A percentile compares a stretch with the other conserved stretches of the same genome.
Evolutionary conservation across 306 rosid species (phyloP).

Genomic region (Malus orientalis): DNA sequence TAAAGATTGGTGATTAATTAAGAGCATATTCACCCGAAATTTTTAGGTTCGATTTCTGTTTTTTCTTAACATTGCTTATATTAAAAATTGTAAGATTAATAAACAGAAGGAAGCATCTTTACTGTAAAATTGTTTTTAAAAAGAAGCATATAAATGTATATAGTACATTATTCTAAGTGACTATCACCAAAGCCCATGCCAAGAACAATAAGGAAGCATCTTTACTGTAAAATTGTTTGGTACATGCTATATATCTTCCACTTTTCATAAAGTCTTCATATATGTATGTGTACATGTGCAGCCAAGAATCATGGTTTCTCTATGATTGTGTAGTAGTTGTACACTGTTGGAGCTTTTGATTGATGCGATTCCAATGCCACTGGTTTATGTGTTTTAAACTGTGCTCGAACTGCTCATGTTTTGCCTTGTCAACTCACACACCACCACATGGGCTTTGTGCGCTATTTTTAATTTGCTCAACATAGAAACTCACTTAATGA

Average conservation of each 20-base stretch:
- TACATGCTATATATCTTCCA: conserved; percentile 16
- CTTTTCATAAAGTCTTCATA: conserved; percentile 23
- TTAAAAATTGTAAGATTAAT: no score
- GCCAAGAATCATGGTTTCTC: conserved; percentile 48
- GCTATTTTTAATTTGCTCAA: neutral
- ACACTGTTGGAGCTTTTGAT: conserved; percentile 16
- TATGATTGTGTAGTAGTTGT: conserved; percentile 19
- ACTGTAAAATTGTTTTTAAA: no score
- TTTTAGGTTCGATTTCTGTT: no score
- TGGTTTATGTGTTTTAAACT: conserved; percentile 31
- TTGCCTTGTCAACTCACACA: conserved; percentile 33
- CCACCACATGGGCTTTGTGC: conserved; percentile 33
- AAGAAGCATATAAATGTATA: neutral
- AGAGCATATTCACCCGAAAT: neutral
- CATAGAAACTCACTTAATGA: no score
- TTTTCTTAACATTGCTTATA: no score
- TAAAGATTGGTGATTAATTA: conserved; percentile 15
- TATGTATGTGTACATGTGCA: conserved; percentile 46
- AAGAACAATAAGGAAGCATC: conserved; percentile 29
- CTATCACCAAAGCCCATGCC: conserved; percentile 16
- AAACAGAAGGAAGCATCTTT: no score
- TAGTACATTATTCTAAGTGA: neutral
- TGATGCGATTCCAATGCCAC: conserved; percentile 39
- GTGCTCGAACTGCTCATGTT: conserved; percentile 16
- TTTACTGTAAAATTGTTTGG: conserved; percentile 22